These are phyloP conservation scores for Fragaria ananassa DNA, from an alignment of 306 rosid genomes.

Conservation along the genomic window DNA sequence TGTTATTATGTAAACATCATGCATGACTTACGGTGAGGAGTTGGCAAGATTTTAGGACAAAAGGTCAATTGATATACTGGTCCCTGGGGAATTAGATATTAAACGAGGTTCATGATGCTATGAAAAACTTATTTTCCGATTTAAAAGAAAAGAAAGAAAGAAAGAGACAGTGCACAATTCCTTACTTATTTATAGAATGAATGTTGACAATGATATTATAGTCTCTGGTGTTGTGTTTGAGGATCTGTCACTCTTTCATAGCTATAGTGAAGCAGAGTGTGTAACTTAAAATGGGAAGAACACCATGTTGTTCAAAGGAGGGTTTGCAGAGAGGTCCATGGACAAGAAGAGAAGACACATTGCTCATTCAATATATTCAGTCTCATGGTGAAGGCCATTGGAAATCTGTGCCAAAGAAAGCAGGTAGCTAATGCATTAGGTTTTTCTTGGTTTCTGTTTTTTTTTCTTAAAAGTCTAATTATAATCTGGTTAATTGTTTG, in stretches of 20 bases:
- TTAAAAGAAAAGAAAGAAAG: background rate
- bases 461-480: background rate
- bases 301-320: conserved; percentile 62
- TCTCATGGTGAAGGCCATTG: conserved; percentile 78
- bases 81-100: background rate
- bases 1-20: background rate
- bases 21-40: background rate
- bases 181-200: background rate
- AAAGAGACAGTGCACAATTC: background rate
- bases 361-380: conserved; percentile 60
- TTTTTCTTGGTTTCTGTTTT: background rate
- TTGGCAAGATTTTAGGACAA: background rate
- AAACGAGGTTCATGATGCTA: background rate
- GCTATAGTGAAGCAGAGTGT: background rate
- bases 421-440: conserved; percentile 31
- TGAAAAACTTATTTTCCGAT: no score
- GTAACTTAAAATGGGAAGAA: conserved; percentile 47
- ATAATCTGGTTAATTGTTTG: background rate
- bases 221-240: background rate
- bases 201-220: background rate
- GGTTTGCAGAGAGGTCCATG: conserved; percentile 79
- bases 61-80: background rate
- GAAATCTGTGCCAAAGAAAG: conserved; percentile 67
- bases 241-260: background rate
- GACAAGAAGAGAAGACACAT: conserved; percentile 70